phyloP scores from a whole-genome alignment of 768 basidiomycete genomes.

The Serendipita sp. region DNA sequence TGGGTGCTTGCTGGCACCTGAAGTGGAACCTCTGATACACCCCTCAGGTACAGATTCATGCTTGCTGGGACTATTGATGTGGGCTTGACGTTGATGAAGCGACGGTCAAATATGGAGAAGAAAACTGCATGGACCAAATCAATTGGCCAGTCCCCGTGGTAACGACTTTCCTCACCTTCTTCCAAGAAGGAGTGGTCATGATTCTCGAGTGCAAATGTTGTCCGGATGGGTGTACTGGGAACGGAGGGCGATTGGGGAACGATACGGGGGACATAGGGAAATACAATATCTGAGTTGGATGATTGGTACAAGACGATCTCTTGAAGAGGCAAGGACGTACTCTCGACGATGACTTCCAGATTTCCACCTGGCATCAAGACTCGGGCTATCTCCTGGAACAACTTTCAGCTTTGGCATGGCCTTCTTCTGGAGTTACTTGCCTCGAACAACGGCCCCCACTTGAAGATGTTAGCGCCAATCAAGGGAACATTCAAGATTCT shows the following conservation, averaged over 20 bases:
- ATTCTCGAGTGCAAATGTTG: not conserved
- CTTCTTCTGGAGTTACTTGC: not conserved
- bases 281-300: not conserved
- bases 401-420: not conserved
- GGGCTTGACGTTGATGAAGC: constrained; percentile 4
- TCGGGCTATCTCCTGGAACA: not conserved
- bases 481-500: not conserved
- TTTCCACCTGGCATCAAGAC: not conserved
- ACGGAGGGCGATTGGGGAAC: not conserved
- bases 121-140: not conserved
- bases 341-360: not conserved
- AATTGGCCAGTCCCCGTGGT: not conserved
- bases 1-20: not conserved
- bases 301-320: not conserved
- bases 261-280: not conserved
- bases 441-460: not conserved
- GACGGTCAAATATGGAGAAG: not conserved
- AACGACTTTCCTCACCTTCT: not conserved
- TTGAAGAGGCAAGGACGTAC: not conserved
- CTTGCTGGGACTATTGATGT: not conserved
- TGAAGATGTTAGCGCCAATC: not conserved
- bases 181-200: not conserved
- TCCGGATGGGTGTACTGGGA: not conserved
- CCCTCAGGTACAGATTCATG: not conserved
- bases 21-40: not conserved